A percentile compares a stretch with the other conserved stretches of the same genome.
Evolutionary conservation across 768 basidiomycete species (phyloP).

Genomic region (Lactifluus subvellereus): DNA sequence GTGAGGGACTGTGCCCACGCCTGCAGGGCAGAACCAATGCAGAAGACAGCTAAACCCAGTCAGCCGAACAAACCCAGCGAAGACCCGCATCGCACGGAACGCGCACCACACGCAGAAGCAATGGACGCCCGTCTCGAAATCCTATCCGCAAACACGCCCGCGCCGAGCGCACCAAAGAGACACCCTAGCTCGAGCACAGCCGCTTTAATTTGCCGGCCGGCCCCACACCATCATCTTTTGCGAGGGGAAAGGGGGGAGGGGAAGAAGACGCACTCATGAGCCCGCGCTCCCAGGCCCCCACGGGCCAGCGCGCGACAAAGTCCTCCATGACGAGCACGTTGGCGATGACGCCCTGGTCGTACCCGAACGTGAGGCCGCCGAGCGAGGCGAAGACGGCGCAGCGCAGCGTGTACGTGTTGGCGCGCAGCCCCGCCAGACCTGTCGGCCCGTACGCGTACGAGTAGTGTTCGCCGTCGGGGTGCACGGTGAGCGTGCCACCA

Average conservation of each 20-base stretch:
- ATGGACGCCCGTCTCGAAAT: slow-evolving; percentile 66
- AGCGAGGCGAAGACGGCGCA: slow-evolving; percentile 74
- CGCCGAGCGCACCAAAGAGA: slow-evolving; percentile 62
- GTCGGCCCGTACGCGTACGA: slow-evolving; percentile 68
- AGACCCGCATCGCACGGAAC: not conserved
- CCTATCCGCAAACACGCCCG: slow-evolving; percentile 63
- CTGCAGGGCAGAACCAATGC: slow-evolving; percentile 67
- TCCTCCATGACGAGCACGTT: slow-evolving; percentile 82
- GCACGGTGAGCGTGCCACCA: slow-evolving; percentile 21
- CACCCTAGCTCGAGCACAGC: slow-evolving; percentile 75
- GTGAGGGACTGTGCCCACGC: slow-evolving; percentile 48
- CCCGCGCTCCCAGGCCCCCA: slow-evolving; percentile 68
- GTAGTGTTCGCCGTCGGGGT: slow-evolving; percentile 34
- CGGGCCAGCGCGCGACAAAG: slow-evolving; percentile 61
- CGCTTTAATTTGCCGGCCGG: slow-evolving; percentile 37
- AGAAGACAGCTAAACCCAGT: slow-evolving; percentile 50
- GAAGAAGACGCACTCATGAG: slow-evolving; percentile 55
- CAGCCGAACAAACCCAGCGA: not conserved
- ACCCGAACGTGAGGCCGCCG: slow-evolving; percentile 74
- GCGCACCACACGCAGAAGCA: slow-evolving; percentile 58
- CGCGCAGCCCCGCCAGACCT: slow-evolving; percentile 57
- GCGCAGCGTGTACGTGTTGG: slow-evolving; percentile 57
- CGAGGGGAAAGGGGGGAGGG: not conserved
- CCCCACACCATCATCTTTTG: not conserved
- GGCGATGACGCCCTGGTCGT: slow-evolving; percentile 82